Evolutionary conservation across 495 filamentous ascomycete species (phyloP).

Genomic region (Glutinoglossum americanum): DNA sequence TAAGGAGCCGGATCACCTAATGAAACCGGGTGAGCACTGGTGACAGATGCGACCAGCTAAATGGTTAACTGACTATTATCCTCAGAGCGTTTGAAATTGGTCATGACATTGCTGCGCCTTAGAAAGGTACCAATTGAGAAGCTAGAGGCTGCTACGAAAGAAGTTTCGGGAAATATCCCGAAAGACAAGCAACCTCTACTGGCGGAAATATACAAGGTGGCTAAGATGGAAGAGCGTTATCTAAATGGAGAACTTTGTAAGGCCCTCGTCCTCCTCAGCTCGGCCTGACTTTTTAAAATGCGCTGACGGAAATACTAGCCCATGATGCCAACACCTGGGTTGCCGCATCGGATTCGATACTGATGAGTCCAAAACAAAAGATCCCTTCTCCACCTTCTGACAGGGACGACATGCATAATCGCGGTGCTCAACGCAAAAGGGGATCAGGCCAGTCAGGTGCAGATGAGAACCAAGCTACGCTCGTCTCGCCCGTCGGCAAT

Average conservation of each 20-base stretch:
- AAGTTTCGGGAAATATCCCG: constrained; percentile 15
- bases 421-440: neutral
- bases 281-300: neutral
- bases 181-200: constrained; percentile 17
- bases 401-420: neutral
- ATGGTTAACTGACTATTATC: too few species aligned
- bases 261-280: neutral
- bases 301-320: constrained; percentile 9
- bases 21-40: constrained; percentile 43
- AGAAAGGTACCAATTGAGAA: constrained; percentile 14
- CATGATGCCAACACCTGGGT: constrained; percentile 12
- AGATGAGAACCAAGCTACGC: neutral
- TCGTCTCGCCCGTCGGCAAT: neutral
- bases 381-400: constrained; percentile 8
- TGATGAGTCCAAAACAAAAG: constrained; percentile 14
- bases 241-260: constrained; percentile 30
- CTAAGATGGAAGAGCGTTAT: constrained; percentile 30
- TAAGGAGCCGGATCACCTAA: constrained; percentile 69
- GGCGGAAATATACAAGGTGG: constrained; percentile 30
- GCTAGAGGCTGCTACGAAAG: constrained; percentile 15
- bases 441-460: neutral
- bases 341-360: constrained; percentile 14
- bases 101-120: constrained; percentile 9
- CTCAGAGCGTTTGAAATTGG: constrained; percentile 17
- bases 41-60: too few species aligned